Conservation (phyloP, 2,329 filamentous ascomycete genomes). For the Podosphaera aphanis region DNA sequence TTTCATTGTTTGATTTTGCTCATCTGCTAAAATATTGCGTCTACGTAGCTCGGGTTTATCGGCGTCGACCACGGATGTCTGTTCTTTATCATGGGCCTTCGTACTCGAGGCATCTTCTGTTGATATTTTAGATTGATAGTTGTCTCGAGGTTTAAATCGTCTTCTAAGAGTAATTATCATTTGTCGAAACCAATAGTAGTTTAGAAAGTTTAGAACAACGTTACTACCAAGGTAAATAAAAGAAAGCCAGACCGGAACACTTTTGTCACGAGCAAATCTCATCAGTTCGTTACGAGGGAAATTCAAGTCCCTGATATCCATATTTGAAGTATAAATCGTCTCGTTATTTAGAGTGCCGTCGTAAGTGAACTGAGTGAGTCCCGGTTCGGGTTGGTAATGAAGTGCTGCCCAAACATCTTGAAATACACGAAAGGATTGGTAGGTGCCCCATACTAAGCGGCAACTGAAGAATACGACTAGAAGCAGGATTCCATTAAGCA, state of each 20-base stretch:
- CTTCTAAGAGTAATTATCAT: conserved; percentile 64
- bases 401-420: conserved; percentile 42
- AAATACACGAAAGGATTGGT: conserved; percentile 45
- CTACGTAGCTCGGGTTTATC: no score
- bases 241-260: conserved; percentile 48
- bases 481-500: conserved; percentile 54
- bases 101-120: not conserved
- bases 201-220: conserved; percentile 47
- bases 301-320: no score
- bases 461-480: conserved; percentile 53
- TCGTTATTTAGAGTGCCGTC: not conserved
- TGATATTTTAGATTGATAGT: conserved; percentile 6
- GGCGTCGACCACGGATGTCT: no score
- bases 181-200: conserved; percentile 70
- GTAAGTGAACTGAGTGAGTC: not conserved
- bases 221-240: conserved; percentile 46
- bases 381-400: conserved; percentile 18
- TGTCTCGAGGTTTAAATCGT: conserved; percentile 36
- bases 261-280: conserved; percentile 25
- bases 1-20: no score
- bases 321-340: not conserved
- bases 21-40: no score
- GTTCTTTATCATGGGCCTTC: no score
- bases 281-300: conserved; percentile 18
- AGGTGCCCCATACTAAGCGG: conserved; percentile 57